Evolutionary conservation across 2,329 filamentous ascomycete genomes (phyloP).

Genomic region (Orbilia ellipsospora): DNA sequence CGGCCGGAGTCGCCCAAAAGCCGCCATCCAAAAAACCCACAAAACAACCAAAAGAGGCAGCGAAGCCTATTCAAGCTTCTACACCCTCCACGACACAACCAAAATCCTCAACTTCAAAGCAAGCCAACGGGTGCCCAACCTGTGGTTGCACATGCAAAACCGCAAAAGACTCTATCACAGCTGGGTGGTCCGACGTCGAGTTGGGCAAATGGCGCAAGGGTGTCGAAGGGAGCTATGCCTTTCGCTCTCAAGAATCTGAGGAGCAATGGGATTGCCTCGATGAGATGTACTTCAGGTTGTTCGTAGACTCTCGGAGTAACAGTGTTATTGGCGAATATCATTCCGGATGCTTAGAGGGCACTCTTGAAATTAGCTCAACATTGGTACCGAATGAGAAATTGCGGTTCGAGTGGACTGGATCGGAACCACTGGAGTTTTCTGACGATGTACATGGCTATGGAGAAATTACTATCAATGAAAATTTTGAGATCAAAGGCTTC

Average conservation of each 20-base stretch:
- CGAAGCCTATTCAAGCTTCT: too few species aligned
- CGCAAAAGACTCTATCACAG: background rate
- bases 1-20: background rate
- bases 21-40: background rate
- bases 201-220: background rate
- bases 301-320: background rate
- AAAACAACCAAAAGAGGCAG: too few species aligned
- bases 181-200: background rate
- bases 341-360: background rate
- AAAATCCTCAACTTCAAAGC: background rate
- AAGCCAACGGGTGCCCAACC: background rate
- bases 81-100: too few species aligned
- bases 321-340: background rate
- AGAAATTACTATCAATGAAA: background rate
- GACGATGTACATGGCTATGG: background rate
- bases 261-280: background rate
- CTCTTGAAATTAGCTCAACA: background rate
- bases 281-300: background rate
- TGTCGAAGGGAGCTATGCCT: background rate
- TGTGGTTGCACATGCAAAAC: constrained; percentile 4
- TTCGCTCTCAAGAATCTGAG: background rate
- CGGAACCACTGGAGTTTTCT: background rate
- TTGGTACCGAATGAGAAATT: background rate
- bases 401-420: background rate
- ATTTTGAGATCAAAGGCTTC: background rate